Evolutionary conservation across 2,329 filamentous ascomycete species (phyloP), one percentile per base, ranked within the genome.

Genomic region (Pseudogymnoascus sp.): DNA sequence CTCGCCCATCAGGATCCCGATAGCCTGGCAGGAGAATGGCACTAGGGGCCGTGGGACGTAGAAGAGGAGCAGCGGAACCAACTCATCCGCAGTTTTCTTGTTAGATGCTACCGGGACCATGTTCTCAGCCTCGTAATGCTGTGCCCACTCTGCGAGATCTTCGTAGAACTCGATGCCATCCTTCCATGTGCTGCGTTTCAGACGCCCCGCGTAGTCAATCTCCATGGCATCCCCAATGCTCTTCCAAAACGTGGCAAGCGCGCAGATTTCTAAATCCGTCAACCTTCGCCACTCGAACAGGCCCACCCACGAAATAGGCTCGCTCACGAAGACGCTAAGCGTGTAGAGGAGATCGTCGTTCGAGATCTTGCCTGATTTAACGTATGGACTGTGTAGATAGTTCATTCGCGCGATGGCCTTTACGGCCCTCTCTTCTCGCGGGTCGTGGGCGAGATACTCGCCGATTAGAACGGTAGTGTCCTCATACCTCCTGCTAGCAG

Each of bases 171-270:
- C 80, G 29, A 82, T 70, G 31, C 80, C 80, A 67, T 83, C 78
- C 2, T 64, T 67, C 80, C 80, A 84, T 12, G 69, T 59, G 8
- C 72, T 66, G 33, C 69, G 60, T 64, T 10, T 59, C 64, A 7
- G 9, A 69, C 64, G 6, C 45, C 18, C 64, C 21, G 52, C 13
- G 66, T 82, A 83, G 58, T 77, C 71, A 64, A 92, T 88, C 0
- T 78, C 80, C 83, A 92, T 87, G 60, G 83, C 82, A 67, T 90
- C 85, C 12, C 88, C 88, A 13, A 90, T 74, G 60, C 79, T 79
- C 72, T 88, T 89, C 88, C 87, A 92, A 68, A 88, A 84, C 0
- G 83, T 85, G 13, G 82, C 85, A 31, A 87, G 73, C 0, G 87
- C 88, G 64, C 86, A 88, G 8, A 77, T 72, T 72, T 92, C 89